A percentile compares a stretch with the other conserved stretches of the same genome.
Conservation (phyloP, 2,329 filamentous ascomycete genomes). For the Colletotrichum aenigma region DNA sequence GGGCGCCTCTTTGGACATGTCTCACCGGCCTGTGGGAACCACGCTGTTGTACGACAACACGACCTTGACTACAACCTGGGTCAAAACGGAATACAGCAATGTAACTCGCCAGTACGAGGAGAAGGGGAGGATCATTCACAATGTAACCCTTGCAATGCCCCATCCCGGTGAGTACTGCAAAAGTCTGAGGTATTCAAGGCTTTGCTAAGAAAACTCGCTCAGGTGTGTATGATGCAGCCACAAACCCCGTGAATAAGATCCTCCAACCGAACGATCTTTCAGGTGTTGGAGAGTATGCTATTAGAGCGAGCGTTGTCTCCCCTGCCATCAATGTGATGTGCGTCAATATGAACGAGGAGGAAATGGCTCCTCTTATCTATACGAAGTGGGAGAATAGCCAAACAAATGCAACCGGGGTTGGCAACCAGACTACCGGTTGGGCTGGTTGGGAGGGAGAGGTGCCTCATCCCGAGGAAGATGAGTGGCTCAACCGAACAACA, state of each 20-base stretch:
- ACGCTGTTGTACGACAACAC: constrained; percentile 75
- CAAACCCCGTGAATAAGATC: constrained; percentile 65
- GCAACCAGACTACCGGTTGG: constrained; percentile 35
- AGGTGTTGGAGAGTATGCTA: constrained; percentile 71
- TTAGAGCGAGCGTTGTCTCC: constrained; percentile 72
- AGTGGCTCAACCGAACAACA: constrained; percentile 59
- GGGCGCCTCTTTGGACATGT: constrained; percentile 42
- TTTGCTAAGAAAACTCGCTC: not conserved
- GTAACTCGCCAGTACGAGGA: constrained; percentile 53
- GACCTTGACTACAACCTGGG: constrained; percentile 72
- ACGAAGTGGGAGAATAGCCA: constrained; percentile 55
- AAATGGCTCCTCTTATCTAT: constrained; percentile 70
- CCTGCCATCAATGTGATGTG: constrained; percentile 77
- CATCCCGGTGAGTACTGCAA: constrained; percentile 54
- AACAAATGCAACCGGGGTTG: constrained; percentile 34
- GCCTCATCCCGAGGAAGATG: constrained; percentile 30
- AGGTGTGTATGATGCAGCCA: constrained; percentile 68
- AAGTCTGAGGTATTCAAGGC: not conserved
- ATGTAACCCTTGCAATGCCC: constrained; percentile 78
- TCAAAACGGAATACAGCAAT: constrained; percentile 59
- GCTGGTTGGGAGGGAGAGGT: constrained; percentile 43
- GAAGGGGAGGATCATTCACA: constrained; percentile 68
- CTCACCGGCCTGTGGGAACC: constrained; percentile 60
- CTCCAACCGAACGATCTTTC: constrained; percentile 69
- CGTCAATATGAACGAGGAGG: constrained; percentile 63